Conservation (phyloP, 2,329 filamentous ascomycete species). For the Fusarium longipes region DNA sequence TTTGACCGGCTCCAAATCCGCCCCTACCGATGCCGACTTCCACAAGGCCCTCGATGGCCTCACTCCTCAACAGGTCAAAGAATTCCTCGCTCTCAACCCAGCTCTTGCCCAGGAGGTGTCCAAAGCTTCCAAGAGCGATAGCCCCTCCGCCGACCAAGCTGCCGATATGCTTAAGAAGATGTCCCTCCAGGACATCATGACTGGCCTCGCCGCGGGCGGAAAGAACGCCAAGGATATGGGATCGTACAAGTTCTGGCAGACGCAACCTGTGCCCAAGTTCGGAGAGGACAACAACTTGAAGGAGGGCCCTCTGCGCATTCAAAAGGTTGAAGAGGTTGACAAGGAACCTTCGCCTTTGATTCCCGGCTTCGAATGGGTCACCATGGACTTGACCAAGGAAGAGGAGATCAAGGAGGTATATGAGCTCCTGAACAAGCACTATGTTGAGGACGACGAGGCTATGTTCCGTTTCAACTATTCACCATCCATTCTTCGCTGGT, state of each 20-base stretch:
- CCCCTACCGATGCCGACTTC: constrained; percentile 52
- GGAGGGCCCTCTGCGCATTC: constrained; percentile 86
- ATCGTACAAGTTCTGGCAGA: constrained; percentile 98
- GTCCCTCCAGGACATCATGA: constrained; percentile 77
- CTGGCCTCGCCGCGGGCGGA: constrained; percentile 77
- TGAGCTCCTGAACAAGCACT: constrained; percentile 90
- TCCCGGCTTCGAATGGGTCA: constrained; percentile 93
- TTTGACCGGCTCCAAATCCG: constrained; percentile 52
- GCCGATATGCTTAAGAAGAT: constrained; percentile 69
- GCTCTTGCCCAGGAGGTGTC: constrained; percentile 71
- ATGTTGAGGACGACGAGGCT: constrained; percentile 96
- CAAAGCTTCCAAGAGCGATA: constrained; percentile 51
- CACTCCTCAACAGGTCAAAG: constrained; percentile 67
- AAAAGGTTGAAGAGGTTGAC: constrained; percentile 81
- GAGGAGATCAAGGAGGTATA: constrained; percentile 89
- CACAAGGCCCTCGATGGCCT: constrained; percentile 66
- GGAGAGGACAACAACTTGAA: constrained; percentile 67
- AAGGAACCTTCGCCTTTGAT: constrained; percentile 80
- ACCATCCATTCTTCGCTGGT: constrained; percentile 88
- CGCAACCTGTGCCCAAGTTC: constrained; percentile 92
- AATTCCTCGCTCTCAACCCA: constrained; percentile 79
- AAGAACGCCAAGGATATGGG: constrained; percentile 98
- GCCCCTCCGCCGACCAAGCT: constrained; percentile 56
- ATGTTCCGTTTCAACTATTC: constrained; percentile 99
- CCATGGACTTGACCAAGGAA: constrained; percentile 84